Percentiles rank a stretch among this genome's conserved stretches.
These are phyloP conservation scores for Solanum chacoense DNA, from an alignment of 305 asterid genomes.

Conservation along the genomic window DNA sequence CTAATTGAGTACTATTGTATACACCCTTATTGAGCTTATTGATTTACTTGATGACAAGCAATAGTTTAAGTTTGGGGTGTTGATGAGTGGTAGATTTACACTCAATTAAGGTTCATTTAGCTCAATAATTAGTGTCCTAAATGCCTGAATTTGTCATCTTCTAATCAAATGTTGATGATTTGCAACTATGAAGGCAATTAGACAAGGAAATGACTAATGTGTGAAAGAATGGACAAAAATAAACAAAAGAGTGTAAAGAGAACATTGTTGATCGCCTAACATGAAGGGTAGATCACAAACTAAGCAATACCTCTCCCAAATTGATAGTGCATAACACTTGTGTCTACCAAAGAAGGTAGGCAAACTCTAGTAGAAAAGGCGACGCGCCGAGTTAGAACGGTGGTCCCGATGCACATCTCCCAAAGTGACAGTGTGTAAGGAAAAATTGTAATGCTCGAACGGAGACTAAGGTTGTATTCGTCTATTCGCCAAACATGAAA, in stretches of 20 bases:
- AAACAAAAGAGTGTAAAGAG: not conserved
- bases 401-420: not conserved
- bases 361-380: not conserved
- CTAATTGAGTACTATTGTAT: not conserved
- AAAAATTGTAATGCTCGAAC: not conserved
- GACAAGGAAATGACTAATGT: not conserved
- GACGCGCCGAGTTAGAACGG: not conserved
- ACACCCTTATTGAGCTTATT: not conserved
- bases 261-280: not conserved
- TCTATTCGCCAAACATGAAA: not conserved
- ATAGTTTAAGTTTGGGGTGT: not conserved
- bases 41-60: not conserved
- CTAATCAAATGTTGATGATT: not conserved
- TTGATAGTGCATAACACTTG: not conserved
- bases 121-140: not conserved
- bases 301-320: not conserved
- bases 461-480: not conserved
- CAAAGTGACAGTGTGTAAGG: not conserved
- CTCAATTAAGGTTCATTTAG: not conserved
- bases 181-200: not conserved
- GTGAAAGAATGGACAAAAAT: not conserved
- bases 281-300: not conserved
- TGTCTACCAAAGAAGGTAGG: not conserved
- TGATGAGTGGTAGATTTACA: not conserved
- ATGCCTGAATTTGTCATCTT: not conserved